phyloP scores from a whole-genome alignment of 2,329 filamentous ascomycete genomes.

The Colletotrichum kahawae region DNA sequence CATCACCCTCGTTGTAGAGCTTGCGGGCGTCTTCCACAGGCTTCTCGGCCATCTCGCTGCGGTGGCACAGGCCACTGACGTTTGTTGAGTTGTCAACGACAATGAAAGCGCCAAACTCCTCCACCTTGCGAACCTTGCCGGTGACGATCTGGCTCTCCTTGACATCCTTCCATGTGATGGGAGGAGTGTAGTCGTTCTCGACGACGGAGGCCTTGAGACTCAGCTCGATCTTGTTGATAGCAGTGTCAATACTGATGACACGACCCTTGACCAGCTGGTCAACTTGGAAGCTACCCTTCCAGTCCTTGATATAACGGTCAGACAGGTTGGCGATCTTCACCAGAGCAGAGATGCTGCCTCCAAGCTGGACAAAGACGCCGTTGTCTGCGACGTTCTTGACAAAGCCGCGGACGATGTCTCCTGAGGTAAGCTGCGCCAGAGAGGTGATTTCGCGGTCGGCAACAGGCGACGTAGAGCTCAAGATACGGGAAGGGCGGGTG shows the following conservation, averaged over 20 bases:
- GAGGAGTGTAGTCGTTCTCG: slow-evolving; percentile 77
- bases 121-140: slow-evolving; percentile 90
- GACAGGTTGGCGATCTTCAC: slow-evolving; percentile 89
- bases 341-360: slow-evolving; percentile 80
- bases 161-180: slow-evolving; percentile 77
- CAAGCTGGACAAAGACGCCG: slow-evolving; percentile 85
- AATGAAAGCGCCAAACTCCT: slow-evolving; percentile 95
- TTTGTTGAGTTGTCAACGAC: slow-evolving; percentile 86
- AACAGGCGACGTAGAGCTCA: slow-evolving; percentile 83
- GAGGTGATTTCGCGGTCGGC: slow-evolving; percentile 80
- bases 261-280: slow-evolving; percentile 92
- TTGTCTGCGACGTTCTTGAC: slow-evolving; percentile 89
- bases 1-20: slow-evolving; percentile 87
- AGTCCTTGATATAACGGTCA: slow-evolving; percentile 91
- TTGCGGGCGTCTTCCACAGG: slow-evolving; percentile 83
- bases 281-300: slow-evolving; percentile 87
- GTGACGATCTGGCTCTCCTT: slow-evolving; percentile 82
- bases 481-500: slow-evolving; percentile 82
- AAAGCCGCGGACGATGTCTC: slow-evolving; percentile 87
- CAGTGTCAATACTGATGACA: slow-evolving; percentile 73
- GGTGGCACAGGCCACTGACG: slow-evolving; percentile 91
- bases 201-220: slow-evolving; percentile 86
- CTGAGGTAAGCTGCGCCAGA: slow-evolving; percentile 72
- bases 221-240: slow-evolving; percentile 77
- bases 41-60: slow-evolving; percentile 88